phyloP scores from a whole-genome alignment of 2,329 filamentous ascomycete genomes.

The Arthrinium puccinioides region DNA sequence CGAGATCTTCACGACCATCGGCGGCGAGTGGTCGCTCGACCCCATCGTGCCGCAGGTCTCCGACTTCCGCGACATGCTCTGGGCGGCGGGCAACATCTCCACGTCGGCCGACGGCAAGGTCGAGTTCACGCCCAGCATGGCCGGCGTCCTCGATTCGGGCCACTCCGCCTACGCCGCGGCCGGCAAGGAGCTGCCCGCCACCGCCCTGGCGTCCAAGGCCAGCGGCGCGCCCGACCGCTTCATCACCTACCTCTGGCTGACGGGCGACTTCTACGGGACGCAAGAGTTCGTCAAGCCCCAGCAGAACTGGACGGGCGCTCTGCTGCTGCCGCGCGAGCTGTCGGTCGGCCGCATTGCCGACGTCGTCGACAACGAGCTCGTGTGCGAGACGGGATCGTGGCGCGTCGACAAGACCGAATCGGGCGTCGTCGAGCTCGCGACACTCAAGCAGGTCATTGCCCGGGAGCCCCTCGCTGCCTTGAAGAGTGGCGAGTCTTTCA shows the following conservation, averaged over 20 bases:
- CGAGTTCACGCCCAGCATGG: slow-evolving; percentile 32
- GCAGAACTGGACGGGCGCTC: slow-evolving; percentile 35
- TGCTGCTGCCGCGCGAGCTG: slow-evolving; percentile 34
- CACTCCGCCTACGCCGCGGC: slow-evolving; percentile 33
- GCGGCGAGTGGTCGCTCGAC: slow-evolving; percentile 33
- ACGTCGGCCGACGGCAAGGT: slow-evolving; percentile 12
- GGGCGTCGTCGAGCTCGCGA: slow-evolving; percentile 27
- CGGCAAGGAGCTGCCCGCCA: slow-evolving; percentile 30
- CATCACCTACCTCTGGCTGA: slow-evolving; percentile 33
- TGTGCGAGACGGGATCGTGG: slow-evolving; percentile 30
- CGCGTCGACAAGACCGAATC: slow-evolving; percentile 14
- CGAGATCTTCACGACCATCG: slow-evolving; percentile 31
- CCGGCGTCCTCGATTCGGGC: slow-evolving; percentile 32
- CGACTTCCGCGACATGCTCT: slow-evolving; percentile 31
- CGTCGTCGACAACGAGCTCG: slow-evolving; percentile 32
- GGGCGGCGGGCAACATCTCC: slow-evolving; percentile 28
- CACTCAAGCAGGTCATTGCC: slow-evolving; percentile 29
- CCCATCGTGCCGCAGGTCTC: slow-evolving; percentile 31
- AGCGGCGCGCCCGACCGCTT: slow-evolving; percentile 32
- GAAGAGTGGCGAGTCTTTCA: slow-evolving; percentile 10
- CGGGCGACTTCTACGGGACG: slow-evolving; percentile 32
- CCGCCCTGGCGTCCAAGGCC: slow-evolving; percentile 27
- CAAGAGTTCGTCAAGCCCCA: slow-evolving; percentile 28
- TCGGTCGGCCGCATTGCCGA: slow-evolving; percentile 29
- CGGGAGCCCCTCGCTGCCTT: slow-evolving; percentile 27